A percentile compares a stretch with the other conserved stretches of the same genome.
phyloP scores from a whole-genome alignment of 1,284 basidiomycete genomes.

The Ceratobasidium sp. region DNA sequence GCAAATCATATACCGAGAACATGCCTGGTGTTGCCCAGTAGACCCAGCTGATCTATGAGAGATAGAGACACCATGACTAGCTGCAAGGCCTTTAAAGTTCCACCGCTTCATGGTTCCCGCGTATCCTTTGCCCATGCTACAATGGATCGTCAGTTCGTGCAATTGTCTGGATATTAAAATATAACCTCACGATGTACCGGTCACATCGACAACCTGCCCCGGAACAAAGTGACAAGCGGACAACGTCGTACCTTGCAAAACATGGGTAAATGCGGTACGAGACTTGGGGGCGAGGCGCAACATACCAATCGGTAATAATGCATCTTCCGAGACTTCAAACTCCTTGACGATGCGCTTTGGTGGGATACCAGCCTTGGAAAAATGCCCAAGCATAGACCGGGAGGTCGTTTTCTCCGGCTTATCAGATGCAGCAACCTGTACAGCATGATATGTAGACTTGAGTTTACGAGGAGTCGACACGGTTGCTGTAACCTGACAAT shows the following conservation, averaged over 20 bases:
- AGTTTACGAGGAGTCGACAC: slow-evolving; percentile 71
- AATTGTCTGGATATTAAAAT: slow-evolving; percentile 5
- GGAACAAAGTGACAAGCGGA: slow-evolving; percentile 97
- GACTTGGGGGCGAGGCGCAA: neutral
- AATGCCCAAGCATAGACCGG: slow-evolving; percentile 87
- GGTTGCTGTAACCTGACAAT: slow-evolving; percentile 87
- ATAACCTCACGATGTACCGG: slow-evolving; percentile 85
- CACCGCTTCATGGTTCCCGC: slow-evolving; percentile 98
- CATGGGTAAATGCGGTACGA: slow-evolving; percentile 30
- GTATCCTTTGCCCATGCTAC: slow-evolving; percentile 95
- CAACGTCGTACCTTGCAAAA: slow-evolving; percentile 80
- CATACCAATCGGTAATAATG: slow-evolving; percentile 88
- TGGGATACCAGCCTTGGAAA: slow-evolving; percentile 82
- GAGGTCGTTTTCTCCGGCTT: slow-evolving; percentile 76
- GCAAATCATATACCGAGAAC: slow-evolving; percentile 49
- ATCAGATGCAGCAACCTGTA: slow-evolving; percentile 87
- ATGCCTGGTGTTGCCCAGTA: slow-evolving; percentile 93
- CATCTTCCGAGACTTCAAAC: slow-evolving; percentile 91
- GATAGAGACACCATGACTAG: slow-evolving; percentile 96
- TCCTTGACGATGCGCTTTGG: slow-evolving; percentile 92
- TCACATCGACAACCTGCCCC: slow-evolving; percentile 95
- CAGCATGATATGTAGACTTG: slow-evolving; percentile 82
- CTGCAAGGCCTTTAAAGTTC: slow-evolving; percentile 91
- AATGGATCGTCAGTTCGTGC: slow-evolving; percentile 33
- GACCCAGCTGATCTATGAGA: slow-evolving; percentile 95